Evolutionary conservation across 257 asterid genomes (phyloP).

Genomic region (Rauvolfia tetraphylla): DNA sequence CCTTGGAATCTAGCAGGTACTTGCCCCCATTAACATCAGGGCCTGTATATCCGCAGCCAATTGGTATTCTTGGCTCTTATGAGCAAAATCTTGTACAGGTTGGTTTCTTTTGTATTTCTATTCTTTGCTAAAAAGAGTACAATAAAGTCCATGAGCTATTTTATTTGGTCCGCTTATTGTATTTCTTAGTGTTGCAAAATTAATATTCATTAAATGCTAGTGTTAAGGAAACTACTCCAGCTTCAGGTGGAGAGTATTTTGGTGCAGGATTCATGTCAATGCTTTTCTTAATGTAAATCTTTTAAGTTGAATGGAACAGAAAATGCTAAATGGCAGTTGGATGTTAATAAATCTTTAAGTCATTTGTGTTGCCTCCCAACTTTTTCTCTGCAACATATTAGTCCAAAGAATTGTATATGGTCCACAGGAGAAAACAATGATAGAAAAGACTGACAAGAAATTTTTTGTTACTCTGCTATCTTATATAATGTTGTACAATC

Average conservation of each 20-base stretch:
- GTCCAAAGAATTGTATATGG: no score
- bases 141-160: neutral
- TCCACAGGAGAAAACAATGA: no score
- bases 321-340: neutral
- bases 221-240: neutral
- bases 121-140: neutral
- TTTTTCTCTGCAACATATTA: no score
- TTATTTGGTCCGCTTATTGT: neutral
- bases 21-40: slow-evolving; percentile 80
- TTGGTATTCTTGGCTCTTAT: slow-evolving; percentile 89
- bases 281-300: neutral
- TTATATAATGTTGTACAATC: no score
- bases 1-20: slow-evolving; percentile 71
- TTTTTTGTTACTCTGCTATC: no score
- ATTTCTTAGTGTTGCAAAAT: neutral
- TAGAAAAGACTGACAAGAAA: no score
- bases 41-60: slow-evolving; percentile 70
- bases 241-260: neutral
- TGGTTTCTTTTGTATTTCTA: slow-evolving; percentile 20
- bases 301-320: neutral
- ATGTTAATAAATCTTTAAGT: neutral
- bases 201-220: neutral
- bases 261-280: neutral
- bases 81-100: slow-evolving; percentile 94
- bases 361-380: neutral